Evolutionary conservation across 1,284 basidiomycete species (phyloP).

Genomic region (Cerrena zonata): DNA sequence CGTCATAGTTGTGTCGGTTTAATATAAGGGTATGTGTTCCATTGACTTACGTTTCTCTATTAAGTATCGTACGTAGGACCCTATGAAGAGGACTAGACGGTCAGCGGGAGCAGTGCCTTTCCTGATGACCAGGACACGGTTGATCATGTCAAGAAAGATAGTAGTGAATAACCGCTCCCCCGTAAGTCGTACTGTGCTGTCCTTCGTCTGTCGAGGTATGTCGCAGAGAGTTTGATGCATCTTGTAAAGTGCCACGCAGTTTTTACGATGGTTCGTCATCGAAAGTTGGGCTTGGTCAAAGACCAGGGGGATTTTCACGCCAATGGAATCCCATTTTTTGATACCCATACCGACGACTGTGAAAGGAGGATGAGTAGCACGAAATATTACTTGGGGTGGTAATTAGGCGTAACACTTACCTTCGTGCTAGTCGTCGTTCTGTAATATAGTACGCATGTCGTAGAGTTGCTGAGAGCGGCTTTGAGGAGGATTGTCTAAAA

Average conservation of each 20-base stretch:
- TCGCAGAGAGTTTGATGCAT: slow-evolving; percentile 60
- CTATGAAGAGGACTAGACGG: slow-evolving; percentile 75
- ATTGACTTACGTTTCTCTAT: slow-evolving; percentile 62
- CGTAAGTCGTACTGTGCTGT: slow-evolving; percentile 47
- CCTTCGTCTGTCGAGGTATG: slow-evolving; percentile 46
- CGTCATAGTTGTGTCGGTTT: not conserved
- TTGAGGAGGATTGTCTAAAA: no score
- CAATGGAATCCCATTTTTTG: no score
- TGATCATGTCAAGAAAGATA: slow-evolving; percentile 63
- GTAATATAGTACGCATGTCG: no score
- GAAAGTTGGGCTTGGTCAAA: slow-evolving; percentile 79
- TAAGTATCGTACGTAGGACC: slow-evolving; percentile 71
- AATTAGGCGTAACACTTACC: no score
- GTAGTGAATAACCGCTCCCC: slow-evolving; percentile 80
- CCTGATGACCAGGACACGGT: slow-evolving; percentile 68
- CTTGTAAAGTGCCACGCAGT: slow-evolving; percentile 77
- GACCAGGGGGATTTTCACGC: no score
- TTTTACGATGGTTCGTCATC: slow-evolving; percentile 82
- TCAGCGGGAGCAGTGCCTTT: slow-evolving; percentile 77
- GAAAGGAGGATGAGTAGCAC: no score
- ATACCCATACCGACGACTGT: no score
- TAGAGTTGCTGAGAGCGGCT: no score
- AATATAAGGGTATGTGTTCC: not conserved
- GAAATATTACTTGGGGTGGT: no score
- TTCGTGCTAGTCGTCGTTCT: no score